phyloP scores from a whole-genome alignment of 371 early-diverging fungal species.

The Neoconidiobolus thromboides region DNA sequence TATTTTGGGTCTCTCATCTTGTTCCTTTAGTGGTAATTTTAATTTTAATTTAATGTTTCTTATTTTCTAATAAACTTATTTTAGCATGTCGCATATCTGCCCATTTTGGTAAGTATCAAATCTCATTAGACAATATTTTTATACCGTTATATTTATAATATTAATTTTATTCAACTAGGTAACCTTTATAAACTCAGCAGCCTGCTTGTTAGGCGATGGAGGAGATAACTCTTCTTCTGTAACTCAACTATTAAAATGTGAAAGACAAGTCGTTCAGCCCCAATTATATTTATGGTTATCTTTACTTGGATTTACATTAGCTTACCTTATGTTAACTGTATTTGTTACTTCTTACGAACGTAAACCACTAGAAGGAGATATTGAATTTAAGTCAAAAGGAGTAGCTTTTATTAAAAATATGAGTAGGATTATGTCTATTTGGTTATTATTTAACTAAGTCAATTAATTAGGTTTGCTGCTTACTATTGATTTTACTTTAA shows the following conservation, averaged over 20 bases:
- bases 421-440: too few species aligned
- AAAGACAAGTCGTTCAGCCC: not conserved
- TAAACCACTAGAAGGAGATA: conserved; percentile 38
- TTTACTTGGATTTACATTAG: conserved; percentile 28
- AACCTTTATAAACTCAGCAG: conserved; percentile 18
- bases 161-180: not conserved
- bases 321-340: conserved; percentile 37
- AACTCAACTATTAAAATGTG: conserved; percentile 9
- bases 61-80: not conserved
- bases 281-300: conserved; percentile 34
- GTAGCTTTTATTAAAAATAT: conserved; percentile 48
- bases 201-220: conserved; percentile 10
- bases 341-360: conserved; percentile 47
- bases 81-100: conserved; percentile 10
- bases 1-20: conserved; percentile 20
- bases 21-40: conserved; percentile 18
- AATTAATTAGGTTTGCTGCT: conserved; percentile 12
- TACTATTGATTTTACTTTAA: conserved; percentile 19
- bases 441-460: too few species aligned
- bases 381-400: conserved; percentile 41
- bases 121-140: too few species aligned
- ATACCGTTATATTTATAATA: too few species aligned
- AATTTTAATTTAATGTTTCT: not conserved
- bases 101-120: conserved; percentile 10
- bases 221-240: too few species aligned